Conservation (phyloP, 768 basidiomycete genomes). For the Austroboletus festivus region DNA sequence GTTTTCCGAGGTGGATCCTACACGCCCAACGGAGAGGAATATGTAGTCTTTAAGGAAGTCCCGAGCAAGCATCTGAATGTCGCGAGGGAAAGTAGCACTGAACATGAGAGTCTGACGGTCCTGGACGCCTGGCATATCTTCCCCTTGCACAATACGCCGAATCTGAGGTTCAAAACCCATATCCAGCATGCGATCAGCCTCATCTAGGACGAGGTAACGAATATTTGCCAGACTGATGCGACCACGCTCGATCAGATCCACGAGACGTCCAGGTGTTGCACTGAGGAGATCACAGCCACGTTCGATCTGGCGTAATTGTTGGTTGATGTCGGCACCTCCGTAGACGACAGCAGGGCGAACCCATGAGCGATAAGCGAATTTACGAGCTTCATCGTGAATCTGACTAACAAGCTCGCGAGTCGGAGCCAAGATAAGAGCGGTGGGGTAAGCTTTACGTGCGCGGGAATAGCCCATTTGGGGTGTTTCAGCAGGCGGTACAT, state of each 20-base stretch:
- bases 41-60: slow-evolving; percentile 99
- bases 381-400: slow-evolving; percentile 98
- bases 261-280: slow-evolving; percentile 96
- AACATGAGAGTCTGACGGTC: slow-evolving; percentile 99
- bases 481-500: slow-evolving; percentile 56
- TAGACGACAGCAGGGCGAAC: slow-evolving; percentile 98
- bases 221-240: slow-evolving; percentile 95
- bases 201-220: slow-evolving; percentile 96
- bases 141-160: slow-evolving; percentile 93
- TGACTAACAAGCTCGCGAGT: slow-evolving; percentile 98
- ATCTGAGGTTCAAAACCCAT: slow-evolving; percentile 99
- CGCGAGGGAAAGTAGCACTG: slow-evolving; percentile 97
- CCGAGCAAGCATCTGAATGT: slow-evolving; percentile 94
- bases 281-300: slow-evolving; percentile 96
- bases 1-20: slow-evolving; percentile 98
- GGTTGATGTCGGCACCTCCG: slow-evolving; percentile 97
- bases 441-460: slow-evolving; percentile 89
- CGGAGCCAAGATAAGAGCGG: slow-evolving; percentile 95
- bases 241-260: slow-evolving; percentile 97
- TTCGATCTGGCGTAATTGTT: slow-evolving; percentile 90
- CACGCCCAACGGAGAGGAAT: slow-evolving; percentile 97
- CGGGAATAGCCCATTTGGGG: slow-evolving; percentile 54
- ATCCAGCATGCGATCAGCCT: slow-evolving; percentile 99
- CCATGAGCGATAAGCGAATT: slow-evolving; percentile 99
- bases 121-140: slow-evolving; percentile 93